These are phyloP conservation scores for Thalassiosira mediterranea DNA, from an alignment of 352 stramenopile species.

Conservation along the genomic window DNA sequence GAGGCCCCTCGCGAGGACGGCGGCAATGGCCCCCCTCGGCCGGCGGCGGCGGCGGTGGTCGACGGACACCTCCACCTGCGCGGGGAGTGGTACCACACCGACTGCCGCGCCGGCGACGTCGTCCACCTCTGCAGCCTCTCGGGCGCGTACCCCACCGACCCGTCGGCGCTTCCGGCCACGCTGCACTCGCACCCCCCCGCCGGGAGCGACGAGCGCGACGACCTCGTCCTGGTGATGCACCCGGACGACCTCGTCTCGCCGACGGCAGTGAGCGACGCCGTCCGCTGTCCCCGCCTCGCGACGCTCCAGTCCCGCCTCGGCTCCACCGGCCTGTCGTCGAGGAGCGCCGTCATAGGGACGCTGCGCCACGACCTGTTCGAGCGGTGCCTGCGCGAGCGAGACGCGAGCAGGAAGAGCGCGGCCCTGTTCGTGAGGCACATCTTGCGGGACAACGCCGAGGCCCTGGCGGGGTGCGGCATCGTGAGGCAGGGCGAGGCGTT, in stretches of 20 bases:
- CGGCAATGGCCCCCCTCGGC: constrained; percentile 3
- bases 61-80: constrained; percentile 59
- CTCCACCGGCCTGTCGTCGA: constrained; percentile 59
- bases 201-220: constrained; percentile 54
- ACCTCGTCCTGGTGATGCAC: constrained; percentile 77
- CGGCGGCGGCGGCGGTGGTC: not conserved
- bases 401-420: constrained; percentile 59
- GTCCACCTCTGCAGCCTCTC: constrained; percentile 79
- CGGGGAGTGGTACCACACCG: constrained; percentile 75
- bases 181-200: constrained; percentile 58
- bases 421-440: constrained; percentile 53
- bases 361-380: constrained; percentile 81
- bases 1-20: not conserved
- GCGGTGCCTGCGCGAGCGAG: constrained; percentile 56
- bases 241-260: constrained; percentile 79
- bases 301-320: constrained; percentile 70
- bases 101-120: constrained; percentile 58
- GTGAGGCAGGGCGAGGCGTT: constrained; percentile 51
- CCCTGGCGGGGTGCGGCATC: constrained; percentile 70
- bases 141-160: constrained; percentile 70
- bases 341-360: constrained; percentile 70
- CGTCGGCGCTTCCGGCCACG: constrained; percentile 63
- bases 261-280: constrained; percentile 73
- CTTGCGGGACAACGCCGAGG: constrained; percentile 65
- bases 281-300: constrained; percentile 66